Conservation (phyloP, 176 grass and related monocot species). For the Hsuehochloa calcarea region DNA sequence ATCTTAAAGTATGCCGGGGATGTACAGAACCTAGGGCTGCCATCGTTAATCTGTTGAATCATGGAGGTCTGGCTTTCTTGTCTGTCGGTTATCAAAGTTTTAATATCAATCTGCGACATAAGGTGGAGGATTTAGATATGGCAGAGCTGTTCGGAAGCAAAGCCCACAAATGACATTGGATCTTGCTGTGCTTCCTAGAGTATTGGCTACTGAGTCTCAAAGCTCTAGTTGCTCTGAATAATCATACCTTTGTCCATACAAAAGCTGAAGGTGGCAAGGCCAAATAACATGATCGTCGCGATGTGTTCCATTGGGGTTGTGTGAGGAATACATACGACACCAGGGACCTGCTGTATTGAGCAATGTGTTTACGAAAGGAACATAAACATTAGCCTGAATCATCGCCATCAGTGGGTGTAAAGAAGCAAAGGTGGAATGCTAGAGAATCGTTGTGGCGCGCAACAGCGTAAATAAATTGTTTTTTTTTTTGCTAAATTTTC, state of each 20-base stretch:
- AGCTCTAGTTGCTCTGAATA: background rate
- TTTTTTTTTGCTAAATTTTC: background rate
- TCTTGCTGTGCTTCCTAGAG: background rate
- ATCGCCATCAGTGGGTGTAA: background rate
- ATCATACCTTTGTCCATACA: background rate
- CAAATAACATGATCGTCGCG: background rate
- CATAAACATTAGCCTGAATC: background rate
- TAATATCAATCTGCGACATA: background rate
- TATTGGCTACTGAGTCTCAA: background rate
- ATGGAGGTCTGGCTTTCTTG: background rate
- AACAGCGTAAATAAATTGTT: background rate
- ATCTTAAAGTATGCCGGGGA: background rate
- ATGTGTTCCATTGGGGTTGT: background rate
- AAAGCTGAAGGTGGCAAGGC: background rate
- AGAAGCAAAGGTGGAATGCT: background rate
- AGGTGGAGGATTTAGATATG: background rate
- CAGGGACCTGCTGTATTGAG: background rate
- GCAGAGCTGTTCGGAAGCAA: background rate
- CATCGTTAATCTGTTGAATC: background rate
- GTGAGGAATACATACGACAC: background rate
- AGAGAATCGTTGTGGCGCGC: background rate
- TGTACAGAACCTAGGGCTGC: background rate
- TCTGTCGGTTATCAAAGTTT: background rate
- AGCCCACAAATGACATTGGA: background rate
- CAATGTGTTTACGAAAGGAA: background rate